Base-by-base conservation (phyloP, 179 eudicot genomes). In the Silene noctiflora region DNA sequence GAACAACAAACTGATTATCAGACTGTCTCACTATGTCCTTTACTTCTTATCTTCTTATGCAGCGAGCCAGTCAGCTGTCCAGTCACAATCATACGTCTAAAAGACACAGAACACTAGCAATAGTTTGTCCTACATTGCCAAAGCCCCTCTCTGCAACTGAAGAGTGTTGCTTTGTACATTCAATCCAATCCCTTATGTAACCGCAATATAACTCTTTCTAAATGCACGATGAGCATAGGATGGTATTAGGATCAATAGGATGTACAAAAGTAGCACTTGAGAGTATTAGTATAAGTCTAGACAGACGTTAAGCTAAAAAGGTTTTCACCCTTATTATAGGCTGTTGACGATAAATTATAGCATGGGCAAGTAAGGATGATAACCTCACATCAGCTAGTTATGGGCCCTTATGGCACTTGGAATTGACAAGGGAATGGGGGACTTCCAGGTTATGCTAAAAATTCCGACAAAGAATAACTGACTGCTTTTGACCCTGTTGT, bases 91-190 rank as follows among this genome's bases (percentile, higher is more conserved):
- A 46, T 69, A 46, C 10, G 12, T 21, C 29, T 42, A 22, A 42
- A 69, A 69, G 60, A 21, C 51, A 46, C 59, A 69, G 73, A 10
- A 31, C 73, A 69, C 46, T 55, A 3, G 9, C 59, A 69, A 11
- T 48, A 20, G 29, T 46, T 22, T 13, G 73, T 4, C 66, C 59
- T 69, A 69, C 31, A 55, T 69, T 46, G 73, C 73, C 31, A 46
- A 27, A 69, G 35, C 33, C 16, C 4, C 35, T 44, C 22, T 12
- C 6, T 4, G 46, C 46, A 46, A 22, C 4, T 21, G 73, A 22
- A 46, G 73, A 14, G 73, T 69, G 59, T 44, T 17, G 59, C 19
- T 69, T 6, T 11, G 73, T 69, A 69, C 19, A 25, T 62, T 25
- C 6, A 1, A 67, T n/a, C 51, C 70, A 67, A 35, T 9, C 24